phyloP scores from a whole-genome alignment of 2,329 filamentous ascomycete genomes.

The Phaeosphaeria sp. region DNA sequence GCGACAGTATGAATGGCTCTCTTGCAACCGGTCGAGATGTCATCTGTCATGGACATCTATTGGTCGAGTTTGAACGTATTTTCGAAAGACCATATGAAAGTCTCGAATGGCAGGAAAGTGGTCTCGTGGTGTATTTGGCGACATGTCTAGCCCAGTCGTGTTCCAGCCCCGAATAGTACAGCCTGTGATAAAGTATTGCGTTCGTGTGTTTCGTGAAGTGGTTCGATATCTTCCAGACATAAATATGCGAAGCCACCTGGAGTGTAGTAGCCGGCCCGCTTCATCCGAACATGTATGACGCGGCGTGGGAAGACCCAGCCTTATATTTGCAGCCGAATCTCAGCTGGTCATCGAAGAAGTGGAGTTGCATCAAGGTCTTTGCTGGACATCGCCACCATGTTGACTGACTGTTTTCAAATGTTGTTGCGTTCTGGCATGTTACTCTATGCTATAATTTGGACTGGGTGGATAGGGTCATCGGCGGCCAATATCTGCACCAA shows the following conservation, averaged over 20 bases:
- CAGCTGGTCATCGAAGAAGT: constrained; percentile 15
- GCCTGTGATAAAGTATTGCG: neutral
- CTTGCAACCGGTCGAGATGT: constrained; percentile 8
- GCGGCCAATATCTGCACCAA: too few relatives aligned
- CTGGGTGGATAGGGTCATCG: too few relatives aligned
- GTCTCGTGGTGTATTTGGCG: constrained; percentile 13
- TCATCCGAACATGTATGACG: constrained; percentile 14
- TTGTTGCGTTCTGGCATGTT: neutral
- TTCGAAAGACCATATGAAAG: constrained; percentile 16
- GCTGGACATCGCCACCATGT: too few relatives aligned
- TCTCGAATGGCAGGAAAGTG: constrained; percentile 6
- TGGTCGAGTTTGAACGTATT: constrained; percentile 19
- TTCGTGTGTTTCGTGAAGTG: constrained; percentile 8
- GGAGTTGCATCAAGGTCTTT: neutral
- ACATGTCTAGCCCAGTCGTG: constrained; percentile 8
- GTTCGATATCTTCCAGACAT: constrained; percentile 11
- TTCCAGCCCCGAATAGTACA: constrained; percentile 8
- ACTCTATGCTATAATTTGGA: too few relatives aligned
- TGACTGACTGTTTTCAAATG: neutral
- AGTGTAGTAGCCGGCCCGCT: constrained; percentile 11
- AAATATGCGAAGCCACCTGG: constrained; percentile 13
- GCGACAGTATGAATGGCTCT: constrained; percentile 12
- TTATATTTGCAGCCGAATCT: constrained; percentile 21
- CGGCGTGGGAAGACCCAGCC: constrained; percentile 12
- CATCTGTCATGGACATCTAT: constrained; percentile 12